Base-by-base conservation (phyloP, 306 rosid genomes). In the Psophocarpus tetragonolobus region DNA sequence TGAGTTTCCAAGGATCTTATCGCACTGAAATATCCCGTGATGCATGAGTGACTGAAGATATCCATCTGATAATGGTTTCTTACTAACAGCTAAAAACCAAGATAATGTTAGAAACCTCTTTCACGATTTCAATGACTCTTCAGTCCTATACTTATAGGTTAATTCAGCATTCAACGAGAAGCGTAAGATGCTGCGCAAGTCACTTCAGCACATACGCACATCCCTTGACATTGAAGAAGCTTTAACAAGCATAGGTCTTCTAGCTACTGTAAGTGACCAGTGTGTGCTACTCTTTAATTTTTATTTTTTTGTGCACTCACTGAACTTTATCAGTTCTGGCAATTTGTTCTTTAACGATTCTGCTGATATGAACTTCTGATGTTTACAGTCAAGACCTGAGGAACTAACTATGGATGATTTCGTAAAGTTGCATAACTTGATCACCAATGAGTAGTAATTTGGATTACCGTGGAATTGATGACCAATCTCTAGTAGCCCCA, bases 151-250 rank as follows among this genome's bases (percentile, higher is more conserved):
- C 68, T 80, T 62, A 15, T 30, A 94, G 98, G 92, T 90, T 58
- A 87, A 89, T 78, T 94, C 98, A 21, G 98, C 93, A 23, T 94
- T 94, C 84, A 92, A 94, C 26, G 97, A 89, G 73, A 94, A 94
- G 83, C 91, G 97, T 12, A 94, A 94, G 82, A 92, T 94, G 98
- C 63, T 92, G 75, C 85, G 97, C 76, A 92, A 85, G 68, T 87
- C 98, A 21, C 95, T 92, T 32, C 98, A 92, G 84, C 97, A 92
- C 87, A 57, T 92, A 62, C 71, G 92, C 83, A 71, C 92, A 9
- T 56, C 98, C 76, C 1, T 63, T 18, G 93, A 92, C 80, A 92
- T 88, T 8, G 97, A 94, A 87, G 84, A 74, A 47, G 96, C 92
- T 80, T 81, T 92, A 72, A 83, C 51, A 83, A 91, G 78, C 74